A percentile compares a stretch with the other conserved stretches of the same genome.
These are phyloP conservation scores for Metarhizium anisopliae DNA, from an alignment of 2,329 filamentous ascomycete genomes.

Conservation along the genomic window DNA sequence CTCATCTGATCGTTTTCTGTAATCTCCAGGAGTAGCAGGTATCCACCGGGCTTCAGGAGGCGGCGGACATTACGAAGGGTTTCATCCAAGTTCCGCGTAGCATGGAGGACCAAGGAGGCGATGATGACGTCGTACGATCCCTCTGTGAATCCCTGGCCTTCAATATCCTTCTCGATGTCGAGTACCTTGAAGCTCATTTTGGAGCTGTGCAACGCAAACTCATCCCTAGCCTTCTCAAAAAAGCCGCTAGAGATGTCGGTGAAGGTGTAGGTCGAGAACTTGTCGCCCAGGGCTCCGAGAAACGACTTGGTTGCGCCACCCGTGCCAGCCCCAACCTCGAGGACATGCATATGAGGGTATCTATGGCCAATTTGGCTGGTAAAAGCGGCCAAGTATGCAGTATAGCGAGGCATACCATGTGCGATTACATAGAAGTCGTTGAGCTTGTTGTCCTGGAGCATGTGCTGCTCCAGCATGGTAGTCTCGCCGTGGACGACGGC, in stretches of 20 bases:
- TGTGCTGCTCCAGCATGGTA: neutral
- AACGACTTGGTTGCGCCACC: constrained; percentile 29
- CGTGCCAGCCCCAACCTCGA: constrained; percentile 35
- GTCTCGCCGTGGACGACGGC: neutral
- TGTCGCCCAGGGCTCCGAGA: constrained; percentile 18
- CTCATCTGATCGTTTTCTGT: neutral
- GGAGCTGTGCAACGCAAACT: neutral
- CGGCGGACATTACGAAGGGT: constrained; percentile 9
- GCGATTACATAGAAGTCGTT: neutral
- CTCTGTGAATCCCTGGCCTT: constrained; percentile 20
- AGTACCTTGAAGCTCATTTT: constrained; percentile 9
- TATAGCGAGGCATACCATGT: neutral
- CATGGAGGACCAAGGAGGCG: constrained; percentile 28
- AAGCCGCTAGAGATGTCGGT: constrained; percentile 33
- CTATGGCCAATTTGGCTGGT: constrained; percentile 13
- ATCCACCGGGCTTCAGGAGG: constrained; percentile 7
- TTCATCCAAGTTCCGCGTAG: constrained; percentile 18
- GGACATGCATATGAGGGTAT: constrained; percentile 30
- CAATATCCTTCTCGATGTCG: constrained; percentile 16
- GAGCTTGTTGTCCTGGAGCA: neutral
- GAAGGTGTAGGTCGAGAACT: constrained; percentile 29
- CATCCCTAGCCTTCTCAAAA: constrained; percentile 18
- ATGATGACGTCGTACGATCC: constrained; percentile 28
- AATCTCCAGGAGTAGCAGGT: neutral
- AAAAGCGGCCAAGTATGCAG: neutral